Evolutionary conservation across 768 basidiomycete species (phyloP).

Genomic region (Chalciporus pseudorubinellus): DNA sequence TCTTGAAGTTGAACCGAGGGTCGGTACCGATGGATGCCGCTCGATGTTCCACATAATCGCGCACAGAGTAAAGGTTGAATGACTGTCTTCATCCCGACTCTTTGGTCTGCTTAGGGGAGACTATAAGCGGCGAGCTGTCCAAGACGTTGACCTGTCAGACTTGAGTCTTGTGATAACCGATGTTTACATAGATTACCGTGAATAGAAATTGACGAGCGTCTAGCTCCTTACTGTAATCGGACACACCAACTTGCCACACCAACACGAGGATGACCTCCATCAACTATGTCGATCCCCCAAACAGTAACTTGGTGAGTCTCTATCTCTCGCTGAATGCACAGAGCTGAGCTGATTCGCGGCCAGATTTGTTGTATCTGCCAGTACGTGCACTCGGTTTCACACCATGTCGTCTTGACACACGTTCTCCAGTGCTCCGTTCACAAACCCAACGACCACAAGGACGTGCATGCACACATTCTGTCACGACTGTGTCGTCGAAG

Average conservation of each 20-base stretch:
- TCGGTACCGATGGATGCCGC: too few relatives aligned
- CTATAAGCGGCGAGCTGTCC: too few relatives aligned
- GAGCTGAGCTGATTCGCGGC: slow-evolving; percentile 3
- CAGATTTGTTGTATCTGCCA: slow-evolving; percentile 80
- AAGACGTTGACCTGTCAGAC: too few relatives aligned
- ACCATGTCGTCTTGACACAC: slow-evolving; percentile 9
- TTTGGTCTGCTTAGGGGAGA: too few relatives aligned
- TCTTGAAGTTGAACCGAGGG: too few relatives aligned
- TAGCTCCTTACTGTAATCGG: not conserved
- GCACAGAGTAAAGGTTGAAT: too few relatives aligned
- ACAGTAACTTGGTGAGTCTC: slow-evolving; percentile 61
- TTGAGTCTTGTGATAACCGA: too few relatives aligned
- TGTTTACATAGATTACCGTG: slow-evolving; percentile 19
- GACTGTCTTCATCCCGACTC: too few relatives aligned
- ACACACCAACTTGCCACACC: not conserved
- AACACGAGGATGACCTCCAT: slow-evolving; percentile 24
- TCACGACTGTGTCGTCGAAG: slow-evolving; percentile 70
- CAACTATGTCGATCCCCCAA: slow-evolving; percentile 60
- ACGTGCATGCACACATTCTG: slow-evolving; percentile 89
- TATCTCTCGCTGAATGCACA: not conserved
- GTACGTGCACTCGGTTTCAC: slow-evolving; percentile 31
- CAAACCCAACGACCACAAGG: slow-evolving; percentile 69
- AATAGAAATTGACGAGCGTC: slow-evolving; percentile 1
- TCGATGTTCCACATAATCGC: too few relatives aligned
- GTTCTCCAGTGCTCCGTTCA: slow-evolving; percentile 59